Conservation (phyloP, 2,329 filamentous ascomycete species). For the Mollisiaceae sp. region DNA sequence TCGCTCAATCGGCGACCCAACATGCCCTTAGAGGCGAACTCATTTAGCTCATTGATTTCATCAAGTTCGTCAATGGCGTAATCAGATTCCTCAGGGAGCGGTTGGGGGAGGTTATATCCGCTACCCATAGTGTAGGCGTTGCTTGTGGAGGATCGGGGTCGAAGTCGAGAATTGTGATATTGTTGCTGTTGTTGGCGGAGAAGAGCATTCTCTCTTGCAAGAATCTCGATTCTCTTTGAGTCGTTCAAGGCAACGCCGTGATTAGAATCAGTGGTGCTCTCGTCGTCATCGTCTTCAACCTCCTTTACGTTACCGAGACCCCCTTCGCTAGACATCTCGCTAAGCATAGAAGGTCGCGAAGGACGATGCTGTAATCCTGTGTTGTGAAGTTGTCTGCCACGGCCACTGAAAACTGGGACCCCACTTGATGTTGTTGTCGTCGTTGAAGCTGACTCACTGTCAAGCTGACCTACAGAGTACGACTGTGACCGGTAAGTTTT, state of each 20-base stretch:
- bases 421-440: conserved; percentile 32
- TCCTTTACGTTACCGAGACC: conserved; percentile 73
- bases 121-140: conserved; percentile 58
- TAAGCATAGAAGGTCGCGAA: conserved; percentile 77
- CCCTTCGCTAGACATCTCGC: conserved; percentile 70
- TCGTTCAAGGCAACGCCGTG: conserved; percentile 58
- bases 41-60: conserved; percentile 58
- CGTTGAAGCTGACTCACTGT: conserved; percentile 60
- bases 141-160: conserved; percentile 63
- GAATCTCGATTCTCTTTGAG: conserved; percentile 66
- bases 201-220: conserved; percentile 67
- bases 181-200: conserved; percentile 64
- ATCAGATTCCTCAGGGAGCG: conserved; percentile 69
- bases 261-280: conserved; percentile 60
- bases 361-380: conserved; percentile 79
- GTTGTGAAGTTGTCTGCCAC: conserved; percentile 54
- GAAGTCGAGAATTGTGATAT: conserved; percentile 59
- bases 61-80: conserved; percentile 76
- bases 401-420: conserved; percentile 33
- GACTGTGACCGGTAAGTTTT: conserved; percentile 96
- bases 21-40: conserved; percentile 38
- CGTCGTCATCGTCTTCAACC: conserved; percentile 68
- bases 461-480: conserved; percentile 91
- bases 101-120: conserved; percentile 62
- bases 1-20: conserved; percentile 46